Conservation (phyloP, 2,329 filamentous ascomycete species). For the Penicillium frequentans region DNA sequence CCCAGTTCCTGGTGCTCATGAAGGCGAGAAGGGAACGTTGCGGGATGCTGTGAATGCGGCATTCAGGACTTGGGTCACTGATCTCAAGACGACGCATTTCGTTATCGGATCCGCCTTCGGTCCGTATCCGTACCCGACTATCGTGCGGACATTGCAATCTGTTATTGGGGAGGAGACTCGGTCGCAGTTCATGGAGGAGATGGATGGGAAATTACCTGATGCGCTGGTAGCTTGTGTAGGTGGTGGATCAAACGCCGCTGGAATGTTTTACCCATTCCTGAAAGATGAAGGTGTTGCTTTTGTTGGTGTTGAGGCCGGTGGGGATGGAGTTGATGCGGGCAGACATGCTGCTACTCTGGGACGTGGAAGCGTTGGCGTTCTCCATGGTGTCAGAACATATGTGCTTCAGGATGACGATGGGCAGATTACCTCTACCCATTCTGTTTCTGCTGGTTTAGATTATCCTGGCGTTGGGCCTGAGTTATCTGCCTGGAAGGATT, state of each 20-base stretch:
- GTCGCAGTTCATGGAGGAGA: slow-evolving; percentile 66
- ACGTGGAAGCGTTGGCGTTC: slow-evolving; percentile 82
- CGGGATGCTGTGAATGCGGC: slow-evolving; percentile 91
- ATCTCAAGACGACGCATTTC: slow-evolving; percentile 90
- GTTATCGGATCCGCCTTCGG: slow-evolving; percentile 95
- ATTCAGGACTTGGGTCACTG: slow-evolving; percentile 82
- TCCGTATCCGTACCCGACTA: slow-evolving; percentile 89
- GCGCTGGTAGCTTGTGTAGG: slow-evolving; percentile 96
- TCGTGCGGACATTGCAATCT: slow-evolving; percentile 87
- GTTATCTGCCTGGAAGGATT: slow-evolving; percentile 87
- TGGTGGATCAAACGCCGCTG: slow-evolving; percentile 86
- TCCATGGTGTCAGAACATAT: slow-evolving; percentile 92
- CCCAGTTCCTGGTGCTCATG: slow-evolving; percentile 58
- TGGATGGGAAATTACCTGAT: slow-evolving; percentile 76
- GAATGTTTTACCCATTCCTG: slow-evolving; percentile 96
- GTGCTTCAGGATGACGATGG: slow-evolving; percentile 86
- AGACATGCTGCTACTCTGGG: slow-evolving; percentile 83
- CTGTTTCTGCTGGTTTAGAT: slow-evolving; percentile 88
- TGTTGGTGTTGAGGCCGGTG: slow-evolving; percentile 88
- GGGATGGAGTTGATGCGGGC: slow-evolving; percentile 77
- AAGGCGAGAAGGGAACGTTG: slow-evolving; percentile 54
- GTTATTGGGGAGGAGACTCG: slow-evolving; percentile 86
- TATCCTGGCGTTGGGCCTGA: slow-evolving; percentile 96
- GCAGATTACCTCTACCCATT: slow-evolving; percentile 89
- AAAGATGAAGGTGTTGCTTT: slow-evolving; percentile 78